These are phyloP conservation scores for Amanita rubescens DNA, from an alignment of 768 basidiomycete species.

Conservation along the genomic window DNA sequence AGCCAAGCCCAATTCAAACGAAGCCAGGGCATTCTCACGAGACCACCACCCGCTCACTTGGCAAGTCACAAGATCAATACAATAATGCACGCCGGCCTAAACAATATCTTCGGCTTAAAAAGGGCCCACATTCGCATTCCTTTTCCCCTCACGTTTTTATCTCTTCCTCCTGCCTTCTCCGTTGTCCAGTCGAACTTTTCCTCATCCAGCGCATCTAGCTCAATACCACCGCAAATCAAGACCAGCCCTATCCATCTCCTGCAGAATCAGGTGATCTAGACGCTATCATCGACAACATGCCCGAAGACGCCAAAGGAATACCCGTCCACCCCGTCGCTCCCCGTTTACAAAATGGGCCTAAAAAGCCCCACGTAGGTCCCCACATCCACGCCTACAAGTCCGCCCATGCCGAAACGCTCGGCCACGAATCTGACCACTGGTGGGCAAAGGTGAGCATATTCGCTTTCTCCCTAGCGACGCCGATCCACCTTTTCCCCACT, in stretches of 20 bases:
- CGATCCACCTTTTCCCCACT: background rate
- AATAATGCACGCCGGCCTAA: background rate
- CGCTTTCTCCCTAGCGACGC: background rate
- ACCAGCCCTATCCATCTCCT: background rate
- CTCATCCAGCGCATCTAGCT: background rate
- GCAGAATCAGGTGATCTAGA: too few species aligned
- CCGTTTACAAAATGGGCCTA: constrained; percentile 53
- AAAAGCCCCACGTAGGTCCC: constrained; percentile 75
- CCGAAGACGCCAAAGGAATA: constrained; percentile 6
- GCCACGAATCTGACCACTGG: constrained; percentile 74
- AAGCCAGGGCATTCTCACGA: too few species aligned
- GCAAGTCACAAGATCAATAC: background rate
- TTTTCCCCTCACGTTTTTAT: background rate
- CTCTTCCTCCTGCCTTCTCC: background rate
- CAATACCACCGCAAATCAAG: background rate
- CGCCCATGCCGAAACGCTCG: constrained; percentile 66
- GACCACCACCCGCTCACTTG: too few species aligned
- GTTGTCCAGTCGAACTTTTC: background rate
- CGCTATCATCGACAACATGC: background rate
- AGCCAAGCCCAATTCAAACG: too few species aligned
- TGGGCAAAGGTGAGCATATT: constrained; percentile 62
- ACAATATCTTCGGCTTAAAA: background rate
- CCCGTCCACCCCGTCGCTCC: constrained; percentile 69
- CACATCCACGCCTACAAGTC: constrained; percentile 65
- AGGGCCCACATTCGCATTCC: background rate